Conservation (phyloP, 2,329 filamentous ascomycete species). For the Colletotrichum sp. region DNA sequence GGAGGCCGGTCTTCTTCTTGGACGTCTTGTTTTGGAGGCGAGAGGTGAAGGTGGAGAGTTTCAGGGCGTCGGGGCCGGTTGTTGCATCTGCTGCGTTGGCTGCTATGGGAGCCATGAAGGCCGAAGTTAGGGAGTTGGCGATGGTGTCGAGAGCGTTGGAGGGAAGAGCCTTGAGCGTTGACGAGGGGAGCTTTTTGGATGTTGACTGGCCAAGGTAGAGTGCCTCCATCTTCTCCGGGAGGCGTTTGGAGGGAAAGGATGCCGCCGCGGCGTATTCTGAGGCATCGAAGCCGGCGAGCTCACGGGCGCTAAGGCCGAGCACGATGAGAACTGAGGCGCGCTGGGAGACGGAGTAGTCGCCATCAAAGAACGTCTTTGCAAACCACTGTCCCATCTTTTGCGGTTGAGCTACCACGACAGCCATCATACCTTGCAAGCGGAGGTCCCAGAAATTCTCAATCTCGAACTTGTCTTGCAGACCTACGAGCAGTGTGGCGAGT, state of each 20-base stretch:
- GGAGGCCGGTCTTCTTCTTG: slow-evolving; percentile 42
- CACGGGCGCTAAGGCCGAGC: slow-evolving; percentile 80
- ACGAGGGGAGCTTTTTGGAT: slow-evolving; percentile 26
- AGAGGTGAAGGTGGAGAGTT: slow-evolving; percentile 87
- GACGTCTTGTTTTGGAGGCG: slow-evolving; percentile 56
- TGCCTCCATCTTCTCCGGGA: slow-evolving; percentile 76
- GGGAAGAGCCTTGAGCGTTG: slow-evolving; percentile 55
- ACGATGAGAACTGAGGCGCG: slow-evolving; percentile 82
- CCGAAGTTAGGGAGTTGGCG: slow-evolving; percentile 68
- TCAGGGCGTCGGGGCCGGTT: slow-evolving; percentile 82
- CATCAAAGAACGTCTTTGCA: slow-evolving; percentile 83
- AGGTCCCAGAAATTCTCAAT: slow-evolving; percentile 78
- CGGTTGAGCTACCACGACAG: slow-evolving; percentile 78
- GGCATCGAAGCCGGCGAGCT: slow-evolving; percentile 78
- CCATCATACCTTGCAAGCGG: slow-evolving; percentile 80
- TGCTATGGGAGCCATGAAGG: slow-evolving; percentile 82
- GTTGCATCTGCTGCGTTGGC: slow-evolving; percentile 79
- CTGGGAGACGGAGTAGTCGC: slow-evolving; percentile 88
- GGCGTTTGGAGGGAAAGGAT: slow-evolving; percentile 79
- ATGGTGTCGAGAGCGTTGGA: slow-evolving; percentile 71
- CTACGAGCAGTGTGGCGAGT: slow-evolving; percentile 76
- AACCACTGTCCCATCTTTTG: slow-evolving; percentile 83
- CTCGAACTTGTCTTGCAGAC: slow-evolving; percentile 85
- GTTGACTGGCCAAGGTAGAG: slow-evolving; percentile 59
- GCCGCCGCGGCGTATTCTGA: slow-evolving; percentile 54